A percentile compares a stretch with the other conserved stretches of the same genome.
Evolutionary conservation across 805 yeast genomes (phyloP).

Genomic region (Jamesozyma lodderae): DNA sequence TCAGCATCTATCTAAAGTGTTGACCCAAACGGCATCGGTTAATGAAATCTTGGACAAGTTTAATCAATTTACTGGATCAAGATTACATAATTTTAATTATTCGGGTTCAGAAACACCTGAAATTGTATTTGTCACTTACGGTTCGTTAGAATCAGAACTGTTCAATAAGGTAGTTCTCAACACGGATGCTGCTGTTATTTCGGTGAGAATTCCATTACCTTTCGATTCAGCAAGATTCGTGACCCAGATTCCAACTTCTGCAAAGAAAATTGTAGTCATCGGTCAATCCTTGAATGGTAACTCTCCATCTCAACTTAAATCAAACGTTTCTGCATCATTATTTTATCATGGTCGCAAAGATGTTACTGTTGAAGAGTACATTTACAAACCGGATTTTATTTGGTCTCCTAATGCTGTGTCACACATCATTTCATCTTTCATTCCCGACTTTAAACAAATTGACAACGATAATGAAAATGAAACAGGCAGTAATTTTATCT

Average conservation of each 20-base stretch:
- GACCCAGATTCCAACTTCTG: conserved; percentile 45
- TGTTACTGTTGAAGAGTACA: conserved; percentile 42
- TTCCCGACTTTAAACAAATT: conserved; percentile 6
- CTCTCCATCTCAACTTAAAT: conserved; percentile 42
- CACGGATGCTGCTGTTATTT: conserved; percentile 53
- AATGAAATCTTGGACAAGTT: conserved; percentile 22
- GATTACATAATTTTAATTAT: conserved; percentile 38
- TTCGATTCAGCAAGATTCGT: conserved; percentile 58
- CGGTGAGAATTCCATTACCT: conserved; percentile 72
- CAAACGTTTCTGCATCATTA: conserved; percentile 66
- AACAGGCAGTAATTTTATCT: conserved; percentile 32
- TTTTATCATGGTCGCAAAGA: conserved; percentile 35
- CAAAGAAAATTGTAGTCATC: conserved; percentile 56
- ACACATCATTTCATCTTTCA: conserved; percentile 40
- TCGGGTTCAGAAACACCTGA: conserved; percentile 44
- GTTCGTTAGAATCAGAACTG: conserved; percentile 55
- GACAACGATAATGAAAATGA: conserved; percentile 6
- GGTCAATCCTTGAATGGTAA: conserved; percentile 40
- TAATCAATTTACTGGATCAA: conserved; percentile 19
- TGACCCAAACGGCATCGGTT: conserved; percentile 13
- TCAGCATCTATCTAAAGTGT: neutral
- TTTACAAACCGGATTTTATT: conserved; percentile 41
- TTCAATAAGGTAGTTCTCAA: conserved; percentile 32
- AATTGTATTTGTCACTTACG: conserved; percentile 75
- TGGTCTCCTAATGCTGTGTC: conserved; percentile 50